A percentile compares a stretch with the other conserved stretches of the same genome.
Conservation (phyloP, 202 grass and related monocot species). For the Elaeis oleifera region DNA sequence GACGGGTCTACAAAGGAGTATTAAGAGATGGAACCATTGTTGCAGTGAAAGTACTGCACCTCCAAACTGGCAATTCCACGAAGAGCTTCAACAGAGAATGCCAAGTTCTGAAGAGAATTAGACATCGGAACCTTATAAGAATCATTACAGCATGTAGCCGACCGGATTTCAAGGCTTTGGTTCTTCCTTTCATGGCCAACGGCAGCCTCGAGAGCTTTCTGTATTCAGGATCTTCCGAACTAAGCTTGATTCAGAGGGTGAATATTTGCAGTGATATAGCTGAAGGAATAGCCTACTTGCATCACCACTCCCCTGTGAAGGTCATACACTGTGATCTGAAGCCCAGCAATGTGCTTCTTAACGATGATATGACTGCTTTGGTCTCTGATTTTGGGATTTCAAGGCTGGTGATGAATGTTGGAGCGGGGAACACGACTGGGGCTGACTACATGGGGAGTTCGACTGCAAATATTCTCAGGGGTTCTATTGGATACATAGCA, state of each 20-base stretch:
- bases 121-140: slow-evolving; percentile 89
- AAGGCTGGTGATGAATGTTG: slow-evolving; percentile 37
- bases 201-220: slow-evolving; percentile 84
- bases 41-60: slow-evolving; percentile 82
- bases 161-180: slow-evolving; percentile 88
- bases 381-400: slow-evolving; percentile 90
- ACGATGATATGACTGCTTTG: slow-evolving; percentile 89
- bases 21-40: slow-evolving; percentile 61
- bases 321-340: slow-evolving; percentile 96
- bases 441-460: slow-evolving; percentile 42
- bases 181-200: slow-evolving; percentile 91
- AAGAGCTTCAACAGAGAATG: slow-evolving; percentile 91
- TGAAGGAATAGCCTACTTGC: slow-evolving; percentile 83
- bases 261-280: slow-evolving; percentile 92
- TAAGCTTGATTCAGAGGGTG: slow-evolving; percentile 74
- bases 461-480: slow-evolving; percentile 71
- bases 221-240: slow-evolving; percentile 35
- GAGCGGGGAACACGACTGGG: slow-evolving; percentile 15
- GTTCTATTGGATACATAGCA: slow-evolving; percentile 92
- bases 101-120: slow-evolving; percentile 85
- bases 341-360: slow-evolving; percentile 87
- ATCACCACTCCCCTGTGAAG: slow-evolving; percentile 90
- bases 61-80: slow-evolving; percentile 72
- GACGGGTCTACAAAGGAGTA: slow-evolving; percentile 58
- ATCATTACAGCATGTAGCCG: slow-evolving; percentile 89